These are phyloP conservation scores for Neonectria sp. DNA, from an alignment of 2,329 filamentous ascomycete genomes.

Conservation along the genomic window DNA sequence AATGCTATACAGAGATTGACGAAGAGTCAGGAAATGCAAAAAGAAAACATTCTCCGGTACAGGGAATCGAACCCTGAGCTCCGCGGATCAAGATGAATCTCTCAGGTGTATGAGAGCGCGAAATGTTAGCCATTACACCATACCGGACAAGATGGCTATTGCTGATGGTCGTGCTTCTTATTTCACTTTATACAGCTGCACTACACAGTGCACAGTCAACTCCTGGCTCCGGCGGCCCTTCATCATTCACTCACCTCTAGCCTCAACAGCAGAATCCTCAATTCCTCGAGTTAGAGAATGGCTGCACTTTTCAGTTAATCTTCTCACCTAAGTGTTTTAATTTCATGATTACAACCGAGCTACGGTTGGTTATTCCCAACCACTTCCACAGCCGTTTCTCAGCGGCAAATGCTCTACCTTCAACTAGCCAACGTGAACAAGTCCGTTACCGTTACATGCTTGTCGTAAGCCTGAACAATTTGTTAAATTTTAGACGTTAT, in stretches of 20 bases:
- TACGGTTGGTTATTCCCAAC: neutral
- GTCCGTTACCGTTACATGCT: too few relatives aligned
- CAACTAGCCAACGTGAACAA: too few relatives aligned
- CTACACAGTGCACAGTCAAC: too few relatives aligned
- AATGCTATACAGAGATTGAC: too few relatives aligned
- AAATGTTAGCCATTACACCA: constrained; percentile 35
- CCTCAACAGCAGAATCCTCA: neutral
- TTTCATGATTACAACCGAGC: too few relatives aligned
- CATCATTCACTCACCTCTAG: neutral
- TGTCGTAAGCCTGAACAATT: neutral
- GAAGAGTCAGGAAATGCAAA: neutral
- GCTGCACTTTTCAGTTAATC: too few relatives aligned
- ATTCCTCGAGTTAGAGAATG: neutral
- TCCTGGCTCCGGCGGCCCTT: neutral
- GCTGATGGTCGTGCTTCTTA: neutral
- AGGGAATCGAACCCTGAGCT: constrained; percentile 48
- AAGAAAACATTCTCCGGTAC: constrained; percentile 39
- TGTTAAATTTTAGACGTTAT: neutral
- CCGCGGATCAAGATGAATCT: constrained; percentile 37
- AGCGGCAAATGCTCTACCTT: too few relatives aligned
- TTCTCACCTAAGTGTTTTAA: too few relatives aligned
- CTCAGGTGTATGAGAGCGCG: constrained; percentile 34
- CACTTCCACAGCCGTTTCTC: neutral
- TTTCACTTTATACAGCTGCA: neutral
- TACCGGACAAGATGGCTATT: constrained; percentile 10